phyloP scores from a whole-genome alignment of 2,329 filamentous ascomycete species.

The Davidsoniella neocaledoniae region DNA sequence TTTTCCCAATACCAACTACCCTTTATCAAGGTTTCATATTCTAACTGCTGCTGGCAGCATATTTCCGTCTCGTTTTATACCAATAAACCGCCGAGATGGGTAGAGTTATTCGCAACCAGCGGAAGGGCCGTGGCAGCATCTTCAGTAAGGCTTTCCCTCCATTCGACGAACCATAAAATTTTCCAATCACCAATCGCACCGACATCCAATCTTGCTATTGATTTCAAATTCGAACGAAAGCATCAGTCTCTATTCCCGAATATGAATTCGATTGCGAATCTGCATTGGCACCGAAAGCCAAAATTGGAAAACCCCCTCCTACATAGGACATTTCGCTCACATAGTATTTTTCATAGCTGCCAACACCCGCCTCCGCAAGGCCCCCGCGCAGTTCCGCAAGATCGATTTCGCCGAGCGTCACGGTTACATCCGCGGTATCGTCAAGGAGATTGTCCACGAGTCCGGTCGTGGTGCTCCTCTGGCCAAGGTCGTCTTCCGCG shows the following conservation, averaged over 20 bases:
- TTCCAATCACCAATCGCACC: constrained; percentile 13
- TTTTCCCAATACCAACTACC: neutral
- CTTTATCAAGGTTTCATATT: constrained; percentile 5
- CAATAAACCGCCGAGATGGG: constrained; percentile 25
- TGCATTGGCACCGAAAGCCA: too few species aligned
- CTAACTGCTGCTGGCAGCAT: constrained; percentile 14
- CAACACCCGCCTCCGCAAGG: constrained; percentile 84
- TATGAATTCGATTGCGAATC: too few species aligned
- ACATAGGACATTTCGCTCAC: constrained; percentile 13
- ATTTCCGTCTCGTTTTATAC: constrained; percentile 13
- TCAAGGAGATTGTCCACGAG: constrained; percentile 99
- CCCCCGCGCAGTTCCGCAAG: constrained; percentile 69
- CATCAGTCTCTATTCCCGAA: too few species aligned
- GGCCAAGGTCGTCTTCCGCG: constrained; percentile 90
- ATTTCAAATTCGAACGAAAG: too few species aligned
- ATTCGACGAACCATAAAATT: constrained; percentile 17
- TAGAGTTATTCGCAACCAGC: constrained; percentile 50
- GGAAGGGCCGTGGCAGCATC: constrained; percentile 42
- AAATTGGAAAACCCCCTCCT: neutral
- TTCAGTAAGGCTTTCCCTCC: constrained; percentile 29
- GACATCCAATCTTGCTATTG: neutral
- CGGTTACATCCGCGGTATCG: constrained; percentile 92
- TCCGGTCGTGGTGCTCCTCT: constrained; percentile 94
- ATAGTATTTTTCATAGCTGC: constrained; percentile 34
- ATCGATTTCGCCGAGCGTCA: constrained; percentile 95